Conservation (phyloP, 2,329 filamentous ascomycete genomes). For the Scedosporium aurantiacum region DNA sequence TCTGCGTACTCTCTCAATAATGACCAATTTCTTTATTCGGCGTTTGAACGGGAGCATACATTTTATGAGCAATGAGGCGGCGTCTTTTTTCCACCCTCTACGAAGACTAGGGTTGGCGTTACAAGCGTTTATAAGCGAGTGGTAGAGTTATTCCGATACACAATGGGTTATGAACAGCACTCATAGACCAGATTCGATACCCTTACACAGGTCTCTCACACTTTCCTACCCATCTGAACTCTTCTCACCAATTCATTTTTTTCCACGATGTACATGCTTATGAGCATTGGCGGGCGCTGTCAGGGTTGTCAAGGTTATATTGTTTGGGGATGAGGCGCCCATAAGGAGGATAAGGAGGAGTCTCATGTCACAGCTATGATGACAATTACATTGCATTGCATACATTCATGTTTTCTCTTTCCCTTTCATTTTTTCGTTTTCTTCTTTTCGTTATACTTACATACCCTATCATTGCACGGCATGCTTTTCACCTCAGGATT, state of each 20-base stretch:
- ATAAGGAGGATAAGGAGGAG: background rate
- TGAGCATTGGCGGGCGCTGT: background rate
- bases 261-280: background rate
- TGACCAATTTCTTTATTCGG: background rate
- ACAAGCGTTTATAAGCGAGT: background rate
- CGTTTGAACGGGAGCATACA: background rate
- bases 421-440: background rate
- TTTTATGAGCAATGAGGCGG: background rate
- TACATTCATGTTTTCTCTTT: background rate
- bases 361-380: background rate
- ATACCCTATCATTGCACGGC: background rate
- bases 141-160: conserved; percentile 6
- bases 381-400: background rate
- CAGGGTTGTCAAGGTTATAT: background rate
- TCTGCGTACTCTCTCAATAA: background rate
- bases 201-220: conserved; percentile 10
- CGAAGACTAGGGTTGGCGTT: background rate
- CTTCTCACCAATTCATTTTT: conserved; percentile 3
- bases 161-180: background rate
- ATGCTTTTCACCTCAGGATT: background rate
- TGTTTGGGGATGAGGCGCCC: background rate
- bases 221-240: conserved; percentile 3
- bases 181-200: background rate
- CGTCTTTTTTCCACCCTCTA: background rate
- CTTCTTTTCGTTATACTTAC: background rate